Conservation (phyloP, 129 eudicot species). For the Solidago caesia region DNA sequence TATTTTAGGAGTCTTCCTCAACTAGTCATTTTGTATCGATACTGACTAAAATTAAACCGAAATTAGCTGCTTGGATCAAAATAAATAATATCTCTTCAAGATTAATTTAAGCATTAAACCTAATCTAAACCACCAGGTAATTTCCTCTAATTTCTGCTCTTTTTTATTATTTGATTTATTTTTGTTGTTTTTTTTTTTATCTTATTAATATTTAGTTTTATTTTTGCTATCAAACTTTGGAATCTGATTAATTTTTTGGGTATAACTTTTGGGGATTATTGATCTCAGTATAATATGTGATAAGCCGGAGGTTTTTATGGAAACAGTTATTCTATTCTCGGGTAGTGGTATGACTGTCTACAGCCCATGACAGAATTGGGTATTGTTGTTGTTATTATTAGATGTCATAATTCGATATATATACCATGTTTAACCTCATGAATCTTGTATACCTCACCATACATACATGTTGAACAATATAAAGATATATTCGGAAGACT, state of each 20-base stretch:
- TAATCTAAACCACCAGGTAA: constrained; percentile 22
- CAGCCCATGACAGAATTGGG: too few species aligned
- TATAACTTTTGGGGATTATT: constrained; percentile 4
- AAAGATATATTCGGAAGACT: not conserved
- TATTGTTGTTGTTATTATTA: too few species aligned
- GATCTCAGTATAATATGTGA: not conserved
- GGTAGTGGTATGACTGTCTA: too few species aligned
- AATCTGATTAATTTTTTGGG: constrained; percentile 1
- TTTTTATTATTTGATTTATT: not conserved
- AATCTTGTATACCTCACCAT: not conserved
- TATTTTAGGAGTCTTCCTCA: not conserved
- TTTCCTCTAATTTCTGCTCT: not conserved
- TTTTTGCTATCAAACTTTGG: not conserved
- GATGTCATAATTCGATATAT: too few species aligned
- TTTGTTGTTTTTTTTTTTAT: too few species aligned
- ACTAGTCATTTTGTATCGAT: not conserved
- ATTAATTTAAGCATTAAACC: constrained; percentile 10
- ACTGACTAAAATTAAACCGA: not conserved
- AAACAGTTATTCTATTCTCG: too few species aligned
- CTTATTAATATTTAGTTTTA: too few species aligned
- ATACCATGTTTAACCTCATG: not conserved
- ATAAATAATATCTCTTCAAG: not conserved
- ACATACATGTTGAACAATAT: not conserved
- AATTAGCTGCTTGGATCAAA: not conserved
- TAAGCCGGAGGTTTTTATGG: not conserved